Base-by-base conservation (phyloP, 352 stramenopile species). In the Pythium periplocum region DNA sequence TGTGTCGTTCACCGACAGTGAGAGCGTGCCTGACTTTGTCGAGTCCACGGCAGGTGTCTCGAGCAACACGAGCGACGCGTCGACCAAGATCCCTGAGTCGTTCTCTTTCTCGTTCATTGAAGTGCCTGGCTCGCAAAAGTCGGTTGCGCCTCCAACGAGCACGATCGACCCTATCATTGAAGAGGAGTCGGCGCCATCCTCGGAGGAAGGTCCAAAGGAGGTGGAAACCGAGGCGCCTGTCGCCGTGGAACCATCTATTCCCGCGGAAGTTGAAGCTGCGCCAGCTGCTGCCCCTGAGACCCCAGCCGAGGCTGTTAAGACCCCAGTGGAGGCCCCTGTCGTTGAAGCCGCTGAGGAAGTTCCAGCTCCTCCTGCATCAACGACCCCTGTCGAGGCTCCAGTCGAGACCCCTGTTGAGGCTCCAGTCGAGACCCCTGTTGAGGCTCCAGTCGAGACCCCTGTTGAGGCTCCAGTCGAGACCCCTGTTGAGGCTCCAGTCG, bases 101-200 rank as follows among this genome's bases (percentile, higher is more conserved):
- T 87, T 87, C 52, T 80, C 74, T 7, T 87, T 87, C 60, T 87
- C 77, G 37, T 87, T 86, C 57, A 87, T 87, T 50, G 73, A 87
- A 52, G 67, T 79, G 55, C 34, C 40, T 42, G 58, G 32, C 43
- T 51, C 41, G 12, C 26, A 57, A 17, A 58, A 45, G 36, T 43
- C 50, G 36, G 49, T 34, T 10, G 48, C 49, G 36, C 44, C 54
- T 2, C 17, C 17, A 26, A 26, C 17, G 17, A 26, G 17, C 17
- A 53, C 39, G 11, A 57, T 66, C 32, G 57, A 61, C 1, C 57
- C 56, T 17, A 62, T 48, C 41, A 52, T 45, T 4, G 57, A 68
- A 31, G 57, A 64, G 4, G 37, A 53, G 1, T 17, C 44, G 8
- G 44, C 35, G 0, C 26, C 10, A 48, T 6, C 45, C 46, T 9